Evolutionary conservation across 2,329 filamentous ascomycete species (phyloP), one percentile per base, ranked within the genome.

Genomic region (Xylaria sp.): DNA sequence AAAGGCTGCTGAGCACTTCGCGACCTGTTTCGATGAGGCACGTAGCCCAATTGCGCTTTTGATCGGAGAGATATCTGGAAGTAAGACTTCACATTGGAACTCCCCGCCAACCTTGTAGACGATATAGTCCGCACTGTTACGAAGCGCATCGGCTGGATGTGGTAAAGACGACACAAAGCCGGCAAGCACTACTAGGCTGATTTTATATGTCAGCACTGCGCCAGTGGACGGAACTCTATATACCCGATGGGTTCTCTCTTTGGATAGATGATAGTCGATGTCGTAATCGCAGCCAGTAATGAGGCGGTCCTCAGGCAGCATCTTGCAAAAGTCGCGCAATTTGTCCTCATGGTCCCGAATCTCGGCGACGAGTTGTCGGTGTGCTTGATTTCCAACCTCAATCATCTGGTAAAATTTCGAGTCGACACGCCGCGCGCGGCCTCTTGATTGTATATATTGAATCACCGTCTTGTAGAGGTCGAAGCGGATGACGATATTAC

Each of bases 371-470:
- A 83, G 82, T 45, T 84, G 79, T 1, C 78, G 72, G 58, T 97
- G 92, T 0, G 82, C 81, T 12, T 78, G 71, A 73, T 97, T 97
- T 7, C 85, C 86, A 1, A 80, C 76, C 76, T 98, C 94, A 2
- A 93, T 78, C 92, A 99, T 94, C 75, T 92, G 93, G 39, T 94
- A 86, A 78, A 95, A 98, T 70, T 87, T 89, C 0, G 96, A 98
- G 63, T 91, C 86, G 0, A 82, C 79, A 74, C 93, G 92, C 47
- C 96, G 88, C 12, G 96, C 96, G 62, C 96, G 88, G 0, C 96
- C 96, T 70, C 93, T 88, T 14, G 94, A 98, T 78, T 99, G 96
- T 21, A 98, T 90, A 77, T 98, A 98, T 76, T 97, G 93, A 61
- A 98, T 98, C 79, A 97, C 89, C 0, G 95, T 98, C 11, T 86